Percentiles rank a stretch among this genome's conserved stretches.
These are phyloP conservation scores for Botrytis fragariae DNA, from an alignment of 2,329 filamentous ascomycete species.

Conservation along the genomic window DNA sequence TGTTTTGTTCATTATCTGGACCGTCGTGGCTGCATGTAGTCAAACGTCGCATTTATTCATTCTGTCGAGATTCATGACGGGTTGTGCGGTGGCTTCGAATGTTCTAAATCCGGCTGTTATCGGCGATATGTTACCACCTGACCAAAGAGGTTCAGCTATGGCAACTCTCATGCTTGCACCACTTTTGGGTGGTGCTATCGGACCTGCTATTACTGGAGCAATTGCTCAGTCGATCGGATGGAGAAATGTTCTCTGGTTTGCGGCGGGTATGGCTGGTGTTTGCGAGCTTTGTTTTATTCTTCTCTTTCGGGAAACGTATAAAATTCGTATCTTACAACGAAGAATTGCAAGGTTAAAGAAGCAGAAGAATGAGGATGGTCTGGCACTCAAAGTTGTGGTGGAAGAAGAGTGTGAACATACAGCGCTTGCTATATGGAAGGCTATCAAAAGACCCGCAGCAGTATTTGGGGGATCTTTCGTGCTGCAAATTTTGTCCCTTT, in stretches of 20 bases:
- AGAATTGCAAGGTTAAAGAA: slow-evolving; percentile 41
- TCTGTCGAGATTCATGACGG: slow-evolving; percentile 39
- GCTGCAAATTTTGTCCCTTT: slow-evolving; percentile 46
- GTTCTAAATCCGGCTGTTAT: slow-evolving; percentile 46
- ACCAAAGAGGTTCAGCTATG: slow-evolving; percentile 46
- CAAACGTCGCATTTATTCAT: slow-evolving; percentile 45
- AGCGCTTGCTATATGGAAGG: slow-evolving; percentile 40
- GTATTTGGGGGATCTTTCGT: slow-evolving; percentile 51
- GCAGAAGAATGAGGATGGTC: background rate
- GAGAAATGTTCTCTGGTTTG: slow-evolving; percentile 52
- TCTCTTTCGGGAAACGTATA: slow-evolving; percentile 58
- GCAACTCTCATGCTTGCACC: slow-evolving; percentile 37
- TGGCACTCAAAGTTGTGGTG: background rate
- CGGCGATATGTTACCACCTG: slow-evolving; percentile 47
- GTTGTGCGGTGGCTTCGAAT: slow-evolving; percentile 32
- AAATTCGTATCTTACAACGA: slow-evolving; percentile 51
- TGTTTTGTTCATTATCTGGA: slow-evolving; percentile 51
- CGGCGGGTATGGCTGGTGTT: slow-evolving; percentile 41
- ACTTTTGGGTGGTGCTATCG: slow-evolving; percentile 37
- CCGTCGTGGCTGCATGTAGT: slow-evolving; percentile 45
- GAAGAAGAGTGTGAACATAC: slow-evolving; percentile 25
- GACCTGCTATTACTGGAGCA: slow-evolving; percentile 37
- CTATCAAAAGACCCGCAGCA: slow-evolving; percentile 42
- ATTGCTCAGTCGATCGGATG: slow-evolving; percentile 49
- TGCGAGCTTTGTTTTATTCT: slow-evolving; percentile 47